A percentile compares a stretch with the other conserved stretches of the same genome.
phyloP scores from a whole-genome alignment of 345 rosid genomes.

The Populus nigra region DNA sequence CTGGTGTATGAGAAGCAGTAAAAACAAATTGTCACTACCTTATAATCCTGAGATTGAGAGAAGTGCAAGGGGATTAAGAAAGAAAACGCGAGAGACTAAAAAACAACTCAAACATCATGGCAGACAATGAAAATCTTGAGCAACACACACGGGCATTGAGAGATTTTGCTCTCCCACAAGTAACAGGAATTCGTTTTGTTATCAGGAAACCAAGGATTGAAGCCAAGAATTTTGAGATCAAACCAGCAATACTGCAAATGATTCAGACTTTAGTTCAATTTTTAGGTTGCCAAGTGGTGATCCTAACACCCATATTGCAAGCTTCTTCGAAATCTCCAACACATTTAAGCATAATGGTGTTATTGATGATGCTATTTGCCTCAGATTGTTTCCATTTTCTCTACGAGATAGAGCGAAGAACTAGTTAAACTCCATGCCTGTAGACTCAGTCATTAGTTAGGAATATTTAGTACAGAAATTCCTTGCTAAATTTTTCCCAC shows the following conservation, averaged over 20 bases:
- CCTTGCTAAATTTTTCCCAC: not conserved
- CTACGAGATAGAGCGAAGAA: not conserved
- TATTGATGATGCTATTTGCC: not conserved
- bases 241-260: not conserved
- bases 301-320: no score
- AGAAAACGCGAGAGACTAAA: not conserved
- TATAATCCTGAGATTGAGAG: not conserved
- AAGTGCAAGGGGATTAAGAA: not conserved
- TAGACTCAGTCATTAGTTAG: not conserved
- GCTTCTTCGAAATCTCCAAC: not conserved
- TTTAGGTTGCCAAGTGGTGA: not conserved
- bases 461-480: no score
- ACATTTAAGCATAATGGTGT: no score
- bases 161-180: not conserved
- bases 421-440: not conserved
- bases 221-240: not conserved
- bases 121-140: not conserved
- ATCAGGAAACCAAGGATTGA: no score
- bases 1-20: not conserved
- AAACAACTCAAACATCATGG: not conserved
- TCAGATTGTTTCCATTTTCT: not conserved
- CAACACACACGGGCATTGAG: not conserved
- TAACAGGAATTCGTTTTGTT: no score
- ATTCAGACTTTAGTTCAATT: no score
- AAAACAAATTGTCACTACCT: rapidly evolving